phyloP scores from a whole-genome alignment of 1,139 yeast species.

The Yamadazyma oceani region DNA sequence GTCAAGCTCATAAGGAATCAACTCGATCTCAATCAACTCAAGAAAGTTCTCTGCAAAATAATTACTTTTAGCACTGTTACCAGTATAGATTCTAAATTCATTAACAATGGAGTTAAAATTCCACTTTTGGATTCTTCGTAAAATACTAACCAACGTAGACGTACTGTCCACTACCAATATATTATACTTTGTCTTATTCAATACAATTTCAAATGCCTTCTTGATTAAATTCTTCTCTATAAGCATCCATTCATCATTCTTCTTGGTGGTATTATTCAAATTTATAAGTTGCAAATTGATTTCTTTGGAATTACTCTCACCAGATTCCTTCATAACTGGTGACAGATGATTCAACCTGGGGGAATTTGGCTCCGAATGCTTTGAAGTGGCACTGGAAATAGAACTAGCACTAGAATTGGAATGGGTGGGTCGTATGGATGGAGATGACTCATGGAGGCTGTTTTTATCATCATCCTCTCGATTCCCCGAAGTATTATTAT shows the following conservation, averaged over 20 bases:
- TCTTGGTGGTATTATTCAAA: constrained; percentile 17
- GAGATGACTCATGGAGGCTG: constrained; percentile 6
- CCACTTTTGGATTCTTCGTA: constrained; percentile 87
- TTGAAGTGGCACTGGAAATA: constrained; percentile 5
- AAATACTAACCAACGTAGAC: constrained; percentile 74
- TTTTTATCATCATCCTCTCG: constrained; percentile 17
- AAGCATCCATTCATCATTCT: constrained; percentile 69
- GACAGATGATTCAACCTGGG: background rate
- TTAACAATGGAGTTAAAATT: constrained; percentile 78
- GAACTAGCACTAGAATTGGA: constrained; percentile 7
- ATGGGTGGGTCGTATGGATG: constrained; percentile 5
- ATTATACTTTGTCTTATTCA: constrained; percentile 68
- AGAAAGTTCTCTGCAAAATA: constrained; percentile 82
- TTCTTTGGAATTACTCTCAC: constrained; percentile 3
- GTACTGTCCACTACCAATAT: constrained; percentile 76
- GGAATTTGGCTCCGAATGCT: background rate
- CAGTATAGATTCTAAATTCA: constrained; percentile 77
- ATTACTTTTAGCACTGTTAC: constrained; percentile 58
- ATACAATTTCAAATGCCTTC: constrained; percentile 56
- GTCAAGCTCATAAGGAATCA: constrained; percentile 45
- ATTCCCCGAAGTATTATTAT: constrained; percentile 16
- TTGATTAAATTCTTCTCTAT: constrained; percentile 58
- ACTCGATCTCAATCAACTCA: constrained; percentile 63
- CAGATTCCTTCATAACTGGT: background rate
- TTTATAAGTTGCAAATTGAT: constrained; percentile 14